phyloP scores from a whole-genome alignment of 2,329 filamentous ascomycete species.

The Ciborinia camelliae region DNA sequence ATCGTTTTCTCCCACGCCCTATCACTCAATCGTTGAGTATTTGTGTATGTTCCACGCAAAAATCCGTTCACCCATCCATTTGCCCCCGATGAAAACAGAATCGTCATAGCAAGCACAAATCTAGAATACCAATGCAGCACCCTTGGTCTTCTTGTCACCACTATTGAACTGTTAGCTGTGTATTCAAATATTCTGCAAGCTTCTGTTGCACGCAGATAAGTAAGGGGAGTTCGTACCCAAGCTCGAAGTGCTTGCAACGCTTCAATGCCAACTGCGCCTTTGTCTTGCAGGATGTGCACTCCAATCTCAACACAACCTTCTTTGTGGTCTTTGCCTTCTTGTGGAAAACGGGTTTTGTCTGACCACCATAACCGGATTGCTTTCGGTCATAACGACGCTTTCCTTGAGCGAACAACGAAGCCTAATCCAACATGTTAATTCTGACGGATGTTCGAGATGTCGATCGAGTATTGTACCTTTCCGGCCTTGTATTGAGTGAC shows the following conservation, averaged over 20 bases:
- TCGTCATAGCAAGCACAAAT: constrained; percentile 40
- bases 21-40: constrained; percentile 31
- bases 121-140: constrained; percentile 99
- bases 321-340: constrained; percentile 99
- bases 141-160: constrained; percentile 99
- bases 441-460: constrained; percentile 16
- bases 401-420: constrained; percentile 94
- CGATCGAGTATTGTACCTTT: constrained; percentile 57
- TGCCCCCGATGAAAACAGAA: constrained; percentile 30
- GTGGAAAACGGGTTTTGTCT: constrained; percentile 99
- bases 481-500: constrained; percentile 97
- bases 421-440: constrained; percentile 42
- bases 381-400: constrained; percentile 99
- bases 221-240: constrained; percentile 67
- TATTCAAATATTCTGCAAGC: background rate
- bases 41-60: constrained; percentile 27
- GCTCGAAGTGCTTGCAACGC: constrained; percentile 99
- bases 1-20: constrained; percentile 27
- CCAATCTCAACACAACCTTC: constrained; percentile 98
- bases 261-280: constrained; percentile 98
- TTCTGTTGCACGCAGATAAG: background rate
- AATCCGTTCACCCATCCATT: constrained; percentile 28
- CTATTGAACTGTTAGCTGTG: constrained; percentile 46
- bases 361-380: constrained; percentile 99
- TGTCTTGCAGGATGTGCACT: constrained; percentile 97